Base-by-base conservation (phyloP, 192 early-diverging fungal genomes). In the Chytriomyces confervae region DNA sequence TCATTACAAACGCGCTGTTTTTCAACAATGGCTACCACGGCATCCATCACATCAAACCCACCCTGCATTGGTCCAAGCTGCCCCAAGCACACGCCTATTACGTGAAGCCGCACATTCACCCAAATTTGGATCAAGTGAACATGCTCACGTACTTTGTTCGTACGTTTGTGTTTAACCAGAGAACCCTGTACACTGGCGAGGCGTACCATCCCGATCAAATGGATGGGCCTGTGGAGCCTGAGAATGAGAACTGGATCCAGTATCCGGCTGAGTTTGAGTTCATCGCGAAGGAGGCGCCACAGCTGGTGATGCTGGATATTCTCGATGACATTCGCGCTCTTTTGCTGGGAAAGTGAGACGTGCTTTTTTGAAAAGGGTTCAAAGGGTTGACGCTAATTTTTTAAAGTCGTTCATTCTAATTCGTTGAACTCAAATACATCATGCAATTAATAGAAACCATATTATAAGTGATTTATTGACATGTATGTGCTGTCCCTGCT, bases 21-120 rank as follows among this genome's bases (percentile, higher is more conserved):
- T 64, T 64, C 23, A 64, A 64, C 36, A 64, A 64, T 36, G 62
- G 62, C 11, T 64, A 20, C 36, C 62, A 64, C 7, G 24, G 24
- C 23, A 64, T 64, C 36, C 62, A 64, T 27, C 62, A 64, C 24
- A 64, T 64, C 62, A 64, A 64, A 27, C 62, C 62, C 11, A 64
- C 24, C 4, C 24, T 64, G 62, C 62, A 64, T 9, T 64, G 62
- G 62, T 64, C 62, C 18, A 64, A 64, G 23, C 62, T 64, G 4
- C 62, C 62, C 11, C 23, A 64, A 24, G 62, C 62, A 3, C 62
- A 64, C 5, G n/a, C 13, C 7, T 10, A 13, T 13, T 36, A 29
- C 18, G 62, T 64, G 23, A 64, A 64, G 23, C 62, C 62, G 20
- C 62, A 64, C 36, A 64, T 64, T 24, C 62, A 64, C 24, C 62